Base-by-base conservation (phyloP, 2,329 filamentous ascomycete genomes). In the Purpureocillium lavendulum region DNA sequence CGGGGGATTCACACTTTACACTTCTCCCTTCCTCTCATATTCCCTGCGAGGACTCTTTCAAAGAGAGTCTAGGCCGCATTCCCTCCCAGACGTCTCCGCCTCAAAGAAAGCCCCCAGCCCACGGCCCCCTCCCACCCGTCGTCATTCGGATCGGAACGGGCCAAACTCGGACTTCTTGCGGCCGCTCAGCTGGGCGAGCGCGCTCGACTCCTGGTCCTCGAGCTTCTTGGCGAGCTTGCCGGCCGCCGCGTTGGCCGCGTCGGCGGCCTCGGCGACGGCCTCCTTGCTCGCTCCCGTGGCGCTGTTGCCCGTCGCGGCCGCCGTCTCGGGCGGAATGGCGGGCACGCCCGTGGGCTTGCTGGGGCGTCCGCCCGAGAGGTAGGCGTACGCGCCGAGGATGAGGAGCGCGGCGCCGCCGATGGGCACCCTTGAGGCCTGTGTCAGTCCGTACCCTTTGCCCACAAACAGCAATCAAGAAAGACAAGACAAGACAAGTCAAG, bases 131-230 rank as follows among this genome's bases (percentile, higher is more conserved):
- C 21, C 6, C 21, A 14, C 29, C 12, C 29, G 13, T 6, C 12
- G 16, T 43, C 35, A 50, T 8, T 61, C 57, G 29, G 51, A 45
- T 30, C 58, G 48, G 41, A 59, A 61, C 3, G 48, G 44, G 9
- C 55, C 55, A 49, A 58, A 47, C 46, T 26, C 49, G 36, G 2
- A 49, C 50, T 44, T 46, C 34, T 52, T 59, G 33, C 55, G 44
- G 2, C 58, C 58, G 15, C 58, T 60, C 45, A 61, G 32, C 44
- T 58, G 51, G 9, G 47, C 47, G 33, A 57, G 44, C 7, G 53
- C 43, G 21, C 46, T 44, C n/a, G 47, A 41, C 14, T 49, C 54
- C 17, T 49, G 51, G 2, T 50, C 46, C 39, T 46, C 45, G 11
- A 53, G 46, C 15, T 40, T 43, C 14, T 46, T 40, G 7, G 46